These are phyloP conservation scores for Apiospora saccharicola DNA, from an alignment of 2,329 filamentous ascomycete species.

Conservation along the genomic window DNA sequence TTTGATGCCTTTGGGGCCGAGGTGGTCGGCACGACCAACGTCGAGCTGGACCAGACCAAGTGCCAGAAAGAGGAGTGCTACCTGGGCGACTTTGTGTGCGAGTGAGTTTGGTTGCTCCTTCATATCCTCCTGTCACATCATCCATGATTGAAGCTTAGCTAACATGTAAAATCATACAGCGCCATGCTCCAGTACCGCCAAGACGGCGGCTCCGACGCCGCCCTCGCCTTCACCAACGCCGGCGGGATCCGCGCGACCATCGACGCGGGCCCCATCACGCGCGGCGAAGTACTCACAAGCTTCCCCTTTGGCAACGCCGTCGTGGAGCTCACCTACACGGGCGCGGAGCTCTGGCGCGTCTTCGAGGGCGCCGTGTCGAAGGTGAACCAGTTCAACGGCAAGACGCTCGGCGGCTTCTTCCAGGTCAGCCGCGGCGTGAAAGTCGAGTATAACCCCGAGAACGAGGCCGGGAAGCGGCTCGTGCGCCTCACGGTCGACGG, in stretches of 20 bases:
- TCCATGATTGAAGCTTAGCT: not conserved
- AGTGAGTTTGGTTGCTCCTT: constrained; percentile 44
- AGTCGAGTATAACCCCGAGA: constrained; percentile 63
- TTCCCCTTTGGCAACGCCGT: constrained; percentile 73
- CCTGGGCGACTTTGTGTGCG: constrained; percentile 61
- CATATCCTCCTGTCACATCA: no score
- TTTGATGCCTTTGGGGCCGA: constrained; percentile 67
- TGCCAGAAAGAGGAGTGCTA: constrained; percentile 67
- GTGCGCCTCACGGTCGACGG: constrained; percentile 60
- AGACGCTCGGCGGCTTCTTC: constrained; percentile 63
- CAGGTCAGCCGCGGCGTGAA: constrained; percentile 66
- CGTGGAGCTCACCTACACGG: constrained; percentile 62
- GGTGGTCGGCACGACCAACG: constrained; percentile 61
- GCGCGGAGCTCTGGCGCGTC: constrained; percentile 61
- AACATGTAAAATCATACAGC: constrained; percentile 42
- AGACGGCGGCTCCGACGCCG: constrained; percentile 53
- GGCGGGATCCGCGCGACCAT: constrained; percentile 71
- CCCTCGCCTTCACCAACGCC: constrained; percentile 69
- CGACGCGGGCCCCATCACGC: constrained; percentile 66
- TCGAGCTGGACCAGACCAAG: constrained; percentile 64
- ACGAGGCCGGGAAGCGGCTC: constrained; percentile 57
- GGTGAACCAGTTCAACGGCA: constrained; percentile 61
- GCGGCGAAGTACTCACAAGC: constrained; percentile 67
- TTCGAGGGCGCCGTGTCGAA: constrained; percentile 66
- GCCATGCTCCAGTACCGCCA: constrained; percentile 68